Evolutionary conservation across 2,329 filamentous ascomycete species (phyloP).

Genomic region (Trematosphaeria pertusa): DNA sequence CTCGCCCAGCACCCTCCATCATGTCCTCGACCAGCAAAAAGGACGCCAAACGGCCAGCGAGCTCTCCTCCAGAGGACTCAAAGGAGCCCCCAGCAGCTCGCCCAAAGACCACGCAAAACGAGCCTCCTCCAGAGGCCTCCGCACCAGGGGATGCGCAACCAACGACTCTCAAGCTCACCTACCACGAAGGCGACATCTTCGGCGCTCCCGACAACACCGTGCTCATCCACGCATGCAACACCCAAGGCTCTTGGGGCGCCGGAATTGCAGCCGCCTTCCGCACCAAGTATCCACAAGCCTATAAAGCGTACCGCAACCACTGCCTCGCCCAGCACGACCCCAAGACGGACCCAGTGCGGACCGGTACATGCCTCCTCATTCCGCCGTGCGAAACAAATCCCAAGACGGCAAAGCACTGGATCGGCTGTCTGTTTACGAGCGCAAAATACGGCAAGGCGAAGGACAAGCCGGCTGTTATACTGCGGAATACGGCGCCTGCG

Average conservation of each 20-base stretch:
- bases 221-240: slow-evolving; percentile 68
- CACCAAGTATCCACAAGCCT: slow-evolving; percentile 59
- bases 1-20: neutral
- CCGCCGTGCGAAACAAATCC: slow-evolving; percentile 53
- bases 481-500: slow-evolving; percentile 58
- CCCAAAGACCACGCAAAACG: neutral
- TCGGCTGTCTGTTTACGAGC: slow-evolving; percentile 67
- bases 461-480: slow-evolving; percentile 53
- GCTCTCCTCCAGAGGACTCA: neutral
- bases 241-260: slow-evolving; percentile 62
- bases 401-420: slow-evolving; percentile 55
- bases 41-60: slow-evolving; percentile 5
- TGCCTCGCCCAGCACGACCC: slow-evolving; percentile 47
- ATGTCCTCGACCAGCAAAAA: neutral
- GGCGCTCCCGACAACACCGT: slow-evolving; percentile 57
- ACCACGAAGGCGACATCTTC: slow-evolving; percentile 59
- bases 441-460: slow-evolving; percentile 54
- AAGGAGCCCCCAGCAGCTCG: neutral
- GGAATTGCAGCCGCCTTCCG: slow-evolving; percentile 65
- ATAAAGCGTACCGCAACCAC: slow-evolving; percentile 54
- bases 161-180: slow-evolving; percentile 18
- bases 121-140: neutral
- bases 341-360: slow-evolving; percentile 33
- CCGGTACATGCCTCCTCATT: slow-evolving; percentile 62
- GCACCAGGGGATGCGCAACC: neutral